Evolutionary conservation across 768 basidiomycete genomes (phyloP), one percentile per base, ranked within the genome.

Genomic region (Lentinus tigrinus): DNA sequence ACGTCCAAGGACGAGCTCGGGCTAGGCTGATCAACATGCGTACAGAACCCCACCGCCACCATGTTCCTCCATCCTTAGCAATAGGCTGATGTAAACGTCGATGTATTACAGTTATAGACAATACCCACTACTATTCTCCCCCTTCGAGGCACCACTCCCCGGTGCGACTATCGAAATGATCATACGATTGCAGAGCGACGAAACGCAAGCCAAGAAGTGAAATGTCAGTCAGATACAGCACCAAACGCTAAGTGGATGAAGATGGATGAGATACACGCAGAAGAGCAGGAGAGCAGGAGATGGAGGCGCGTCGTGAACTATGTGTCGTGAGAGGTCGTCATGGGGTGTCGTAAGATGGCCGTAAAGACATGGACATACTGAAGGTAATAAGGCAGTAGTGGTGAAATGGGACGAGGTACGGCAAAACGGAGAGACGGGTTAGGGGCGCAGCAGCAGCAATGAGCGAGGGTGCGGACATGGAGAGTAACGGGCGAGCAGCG

Each of bases 281-380:
- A 46, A 3, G 21, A 8, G 24, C 16, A 21, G 21, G 4, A 42
- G 40, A 42, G 40, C n/a, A 17, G 6, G 14, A 23, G 21, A 11
- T 11, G 24, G 21, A 46, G 8, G 14, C 43, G 24, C 9, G 43
- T 16, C 43, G 43, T 44, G 43, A 44, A 44, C 24, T 23, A 44
- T 44, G 43, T 14, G 57, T 58, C 58, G 52, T 59, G 52, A 59
- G 58, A n/a, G n/a, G n/a, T n/a, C n/a, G n/a, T n/a, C n/a, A n/a
- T n/a, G n/a, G n/a, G n/a, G 9, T 34, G 24, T 51, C 49, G 49
- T 51, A 36, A 51, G 34, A 5, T 44, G 34, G 52, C 52, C 56
- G 56, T 57, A 27, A 54, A 44, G n/a, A 53, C 43, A 39, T 23
- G 51, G 47, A 53, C 48, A 58, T 48, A 59, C 52, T 54, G 47